Evolutionary conservation across 495 filamentous ascomycete genomes (phyloP).

Genomic region (Glarea lozoyensis): DNA sequence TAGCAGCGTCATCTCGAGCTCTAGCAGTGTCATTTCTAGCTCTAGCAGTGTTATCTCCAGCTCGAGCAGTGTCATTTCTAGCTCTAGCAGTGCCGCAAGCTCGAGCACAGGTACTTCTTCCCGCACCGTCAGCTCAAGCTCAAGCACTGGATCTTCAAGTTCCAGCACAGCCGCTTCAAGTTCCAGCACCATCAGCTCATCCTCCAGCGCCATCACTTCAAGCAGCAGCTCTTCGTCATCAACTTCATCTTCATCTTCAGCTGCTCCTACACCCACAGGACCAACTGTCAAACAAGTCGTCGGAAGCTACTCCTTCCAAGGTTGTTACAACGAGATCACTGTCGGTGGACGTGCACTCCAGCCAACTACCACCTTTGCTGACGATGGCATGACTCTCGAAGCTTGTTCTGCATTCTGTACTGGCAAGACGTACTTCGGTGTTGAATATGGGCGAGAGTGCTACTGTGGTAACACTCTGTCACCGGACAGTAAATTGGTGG

Average conservation of each 20-base stretch:
- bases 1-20: too few species aligned
- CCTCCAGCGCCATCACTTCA: conserved; percentile 9
- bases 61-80: too few species aligned
- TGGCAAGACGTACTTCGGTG: conserved; percentile 34
- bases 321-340: conserved; percentile 36
- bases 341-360: conserved; percentile 7
- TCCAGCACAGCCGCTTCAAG: neutral
- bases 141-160: too few species aligned
- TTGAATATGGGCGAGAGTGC: conserved; percentile 39
- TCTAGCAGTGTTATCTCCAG: too few species aligned
- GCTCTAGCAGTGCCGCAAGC: too few species aligned
- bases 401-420: conserved; percentile 30
- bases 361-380: conserved; percentile 22
- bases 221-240: conserved; percentile 12
- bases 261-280: conserved; percentile 9
- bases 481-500: neutral
- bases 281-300: conserved; percentile 21
- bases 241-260: conserved; percentile 12
- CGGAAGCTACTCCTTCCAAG: conserved; percentile 29
- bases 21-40: too few species aligned
- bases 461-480: conserved; percentile 37
- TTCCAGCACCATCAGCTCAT: conserved; percentile 6
- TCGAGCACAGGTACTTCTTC: too few species aligned
- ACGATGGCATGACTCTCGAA: conserved; percentile 40
- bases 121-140: too few species aligned